Evolutionary conservation across 139 green algal species (phyloP).

Genomic region (Chlamydomonas incerta): DNA sequence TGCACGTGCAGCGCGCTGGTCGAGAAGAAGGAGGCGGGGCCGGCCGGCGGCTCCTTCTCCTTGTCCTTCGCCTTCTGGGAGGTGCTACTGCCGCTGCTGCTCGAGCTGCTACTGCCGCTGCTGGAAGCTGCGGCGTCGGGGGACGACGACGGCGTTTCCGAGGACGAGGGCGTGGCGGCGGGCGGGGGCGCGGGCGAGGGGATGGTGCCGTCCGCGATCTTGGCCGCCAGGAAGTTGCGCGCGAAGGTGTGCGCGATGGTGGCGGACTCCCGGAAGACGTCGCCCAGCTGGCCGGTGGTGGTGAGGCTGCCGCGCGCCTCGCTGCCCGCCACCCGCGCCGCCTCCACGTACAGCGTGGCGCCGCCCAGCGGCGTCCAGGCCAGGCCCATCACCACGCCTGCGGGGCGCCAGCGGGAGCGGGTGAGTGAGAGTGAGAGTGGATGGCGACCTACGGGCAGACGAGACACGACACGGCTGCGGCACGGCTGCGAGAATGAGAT

Average conservation of each 20-base stretch:
- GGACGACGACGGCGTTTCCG: too few relatives aligned
- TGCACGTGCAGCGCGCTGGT: constrained; percentile 90
- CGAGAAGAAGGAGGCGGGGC: constrained; percentile 53
- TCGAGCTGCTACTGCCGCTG: too few relatives aligned
- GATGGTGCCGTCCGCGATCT: too few relatives aligned
- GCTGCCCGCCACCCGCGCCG: constrained; percentile 76
- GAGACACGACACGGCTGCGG: too few relatives aligned
- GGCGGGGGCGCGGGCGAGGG: too few relatives aligned
- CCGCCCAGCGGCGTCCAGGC: constrained; percentile 98
- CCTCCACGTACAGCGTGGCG: constrained; percentile 93
- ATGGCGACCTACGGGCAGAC: too few relatives aligned
- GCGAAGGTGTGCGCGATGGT: constrained; percentile 95
- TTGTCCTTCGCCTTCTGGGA: too few relatives aligned
- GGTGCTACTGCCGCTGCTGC: too few relatives aligned
- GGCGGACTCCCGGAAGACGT: constrained; percentile 96
- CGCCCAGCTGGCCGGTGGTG: constrained; percentile 88
- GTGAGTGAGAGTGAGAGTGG: neutral
- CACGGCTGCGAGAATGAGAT: too few relatives aligned
- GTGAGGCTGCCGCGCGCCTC: constrained; percentile 74
- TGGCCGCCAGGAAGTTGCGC: constrained; percentile 57
- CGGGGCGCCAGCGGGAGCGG: constrained; percentile 54
- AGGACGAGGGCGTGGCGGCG: too few relatives aligned
- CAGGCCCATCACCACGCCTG: constrained; percentile 96
- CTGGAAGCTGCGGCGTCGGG: too few relatives aligned
- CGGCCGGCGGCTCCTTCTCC: neutral